These are phyloP conservation scores for Scutellaria minor DNA, from an alignment of 257 asterid genomes.

Conservation along the genomic window DNA sequence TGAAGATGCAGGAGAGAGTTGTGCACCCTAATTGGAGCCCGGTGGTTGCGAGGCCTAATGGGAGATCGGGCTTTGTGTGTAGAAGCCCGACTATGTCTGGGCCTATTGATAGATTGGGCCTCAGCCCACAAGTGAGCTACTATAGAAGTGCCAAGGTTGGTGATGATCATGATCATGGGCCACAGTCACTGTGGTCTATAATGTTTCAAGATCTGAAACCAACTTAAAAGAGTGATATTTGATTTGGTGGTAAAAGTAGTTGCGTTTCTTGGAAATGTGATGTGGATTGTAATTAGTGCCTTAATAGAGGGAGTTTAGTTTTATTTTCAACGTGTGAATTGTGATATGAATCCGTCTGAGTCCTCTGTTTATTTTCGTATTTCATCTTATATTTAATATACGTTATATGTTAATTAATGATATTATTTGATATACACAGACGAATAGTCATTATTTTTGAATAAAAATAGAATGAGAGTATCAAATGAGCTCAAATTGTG, in stretches of 20 bases:
- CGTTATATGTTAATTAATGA: no score
- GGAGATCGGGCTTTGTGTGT: constrained; percentile 36
- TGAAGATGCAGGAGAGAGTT: constrained; percentile 39
- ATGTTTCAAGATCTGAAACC: constrained; percentile 94
- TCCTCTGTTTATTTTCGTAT: no score
- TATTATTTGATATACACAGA: no score
- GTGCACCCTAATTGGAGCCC: constrained; percentile 49
- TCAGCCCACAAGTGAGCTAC: constrained; percentile 59
- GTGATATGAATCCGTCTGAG: no score
- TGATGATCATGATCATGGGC: constrained; percentile 44
- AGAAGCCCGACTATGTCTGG: constrained; percentile 58
- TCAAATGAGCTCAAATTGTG: no score
- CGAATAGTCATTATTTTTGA: no score
- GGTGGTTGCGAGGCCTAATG: constrained; percentile 38
- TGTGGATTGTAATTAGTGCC: neutral
- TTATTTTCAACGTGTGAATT: neutral
- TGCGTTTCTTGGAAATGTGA: neutral
- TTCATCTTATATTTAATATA: no score
- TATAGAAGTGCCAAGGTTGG: constrained; percentile 43
- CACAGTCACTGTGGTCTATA: constrained; percentile 74
- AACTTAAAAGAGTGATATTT: constrained; percentile 41
- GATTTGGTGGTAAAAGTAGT: neutral
- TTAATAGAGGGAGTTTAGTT: neutral
- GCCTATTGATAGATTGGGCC: constrained; percentile 58
- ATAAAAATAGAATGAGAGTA: no score